These are phyloP conservation scores for Litsea cubeba DNA, from an alignment of 164 flowering plant species.

Conservation along the genomic window DNA sequence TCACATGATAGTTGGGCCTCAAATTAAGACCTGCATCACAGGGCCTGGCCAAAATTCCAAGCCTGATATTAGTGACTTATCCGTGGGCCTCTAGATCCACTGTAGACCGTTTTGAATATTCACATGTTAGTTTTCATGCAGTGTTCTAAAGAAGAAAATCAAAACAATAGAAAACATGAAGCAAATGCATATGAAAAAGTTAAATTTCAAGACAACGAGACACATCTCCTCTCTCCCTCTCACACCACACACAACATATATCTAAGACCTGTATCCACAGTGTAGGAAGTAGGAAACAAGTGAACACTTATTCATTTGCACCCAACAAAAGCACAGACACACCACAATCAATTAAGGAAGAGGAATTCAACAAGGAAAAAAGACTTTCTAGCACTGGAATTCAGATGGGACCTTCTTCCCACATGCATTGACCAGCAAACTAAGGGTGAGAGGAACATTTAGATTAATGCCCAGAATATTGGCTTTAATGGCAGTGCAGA, in stretches of 20 bases:
- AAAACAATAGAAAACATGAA: no score
- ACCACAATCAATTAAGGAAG: no score
- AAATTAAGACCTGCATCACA: no score
- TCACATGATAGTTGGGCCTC: no score
- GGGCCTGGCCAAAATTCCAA: no score
- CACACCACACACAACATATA: background rate
- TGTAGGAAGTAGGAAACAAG: background rate
- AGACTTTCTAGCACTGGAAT: slow-evolving; percentile 28
- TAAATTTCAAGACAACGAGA: background rate
- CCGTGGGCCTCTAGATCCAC: no score
- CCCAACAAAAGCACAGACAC: no score
- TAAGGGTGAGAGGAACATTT: slow-evolving; percentile 51
- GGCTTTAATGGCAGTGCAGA: slow-evolving; percentile 76
- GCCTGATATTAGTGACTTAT: no score
- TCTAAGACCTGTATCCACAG: background rate
- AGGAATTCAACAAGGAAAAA: background rate
- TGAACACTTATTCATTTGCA: background rate
- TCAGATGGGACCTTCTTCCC: slow-evolving; percentile 64
- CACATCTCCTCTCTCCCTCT: background rate
- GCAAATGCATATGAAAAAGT: no score
- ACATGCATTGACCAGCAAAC: slow-evolving; percentile 54
- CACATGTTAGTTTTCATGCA: no score
- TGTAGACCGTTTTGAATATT: no score
- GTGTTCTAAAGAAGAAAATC: no score
- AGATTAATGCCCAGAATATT: slow-evolving; percentile 54